These are phyloP conservation scores for Malus fusca DNA, from an alignment of 306 rosid genomes.

Conservation along the genomic window DNA sequence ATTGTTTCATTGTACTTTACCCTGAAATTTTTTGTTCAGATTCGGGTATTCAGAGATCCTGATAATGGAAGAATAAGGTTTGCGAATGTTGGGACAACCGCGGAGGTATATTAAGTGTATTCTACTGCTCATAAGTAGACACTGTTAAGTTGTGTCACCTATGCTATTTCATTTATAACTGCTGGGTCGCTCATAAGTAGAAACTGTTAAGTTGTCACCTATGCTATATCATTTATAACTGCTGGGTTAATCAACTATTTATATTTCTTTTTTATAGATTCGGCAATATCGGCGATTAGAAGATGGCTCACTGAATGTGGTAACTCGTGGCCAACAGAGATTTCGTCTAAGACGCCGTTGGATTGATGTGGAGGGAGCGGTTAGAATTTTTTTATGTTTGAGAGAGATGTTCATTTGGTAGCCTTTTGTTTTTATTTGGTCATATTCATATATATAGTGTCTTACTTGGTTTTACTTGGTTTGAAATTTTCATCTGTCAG, in stretches of 20 bases:
- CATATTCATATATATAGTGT: neutral
- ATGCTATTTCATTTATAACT: neutral
- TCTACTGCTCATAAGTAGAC: conserved; percentile 6
- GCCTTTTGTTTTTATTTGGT: neutral
- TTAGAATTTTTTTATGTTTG: conserved; percentile 29
- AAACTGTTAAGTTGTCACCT: neutral
- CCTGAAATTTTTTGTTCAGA: conserved; percentile 34
- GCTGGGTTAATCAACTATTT: conserved; percentile 9
- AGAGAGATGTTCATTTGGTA: conserved; percentile 1
- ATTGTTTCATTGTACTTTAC: neutral
- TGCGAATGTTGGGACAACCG: conserved; percentile 77
- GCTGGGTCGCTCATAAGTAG: conserved; percentile 10
- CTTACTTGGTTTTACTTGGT: conserved; percentile 25
- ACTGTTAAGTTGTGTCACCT: neutral
- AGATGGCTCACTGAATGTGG: conserved; percentile 80
- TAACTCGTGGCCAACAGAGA: conserved; percentile 87
- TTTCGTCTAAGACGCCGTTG: conserved; percentile 64
- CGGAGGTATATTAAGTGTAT: conserved; percentile 50
- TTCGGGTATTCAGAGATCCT: conserved; percentile 43
- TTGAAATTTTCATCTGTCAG: conserved; percentile 32
- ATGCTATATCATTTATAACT: neutral
- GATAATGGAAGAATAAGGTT: conserved; percentile 28
- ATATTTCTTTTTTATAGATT: conserved; percentile 45
- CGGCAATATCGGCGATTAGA: conserved; percentile 70
- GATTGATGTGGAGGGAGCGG: conserved; percentile 85